Evolutionary conservation across 768 basidiomycete species (phyloP).

Genomic region (Pholiota conissans): DNA sequence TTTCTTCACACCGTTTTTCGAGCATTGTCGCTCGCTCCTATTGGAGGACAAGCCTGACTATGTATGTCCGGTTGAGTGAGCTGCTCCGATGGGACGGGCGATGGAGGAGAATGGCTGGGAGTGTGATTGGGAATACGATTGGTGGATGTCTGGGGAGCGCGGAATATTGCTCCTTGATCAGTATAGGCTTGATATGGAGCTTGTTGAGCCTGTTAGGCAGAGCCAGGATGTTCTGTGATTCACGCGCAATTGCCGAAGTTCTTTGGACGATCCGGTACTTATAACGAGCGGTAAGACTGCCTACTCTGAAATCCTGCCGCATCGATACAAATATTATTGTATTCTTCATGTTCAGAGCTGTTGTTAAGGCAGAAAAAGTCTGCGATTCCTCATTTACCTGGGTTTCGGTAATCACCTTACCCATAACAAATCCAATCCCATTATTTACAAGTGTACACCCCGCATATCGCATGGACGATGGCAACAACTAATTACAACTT

Average conservation of each 20-base stretch:
- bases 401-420: too few species aligned
- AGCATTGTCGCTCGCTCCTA: conserved; percentile 93
- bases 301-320: too few species aligned
- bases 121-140: neutral
- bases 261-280: too few species aligned
- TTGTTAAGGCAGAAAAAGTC: too few species aligned
- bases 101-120: neutral
- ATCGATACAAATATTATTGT: too few species aligned
- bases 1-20: conserved; percentile 95
- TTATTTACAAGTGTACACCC: too few species aligned
- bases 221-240: neutral
- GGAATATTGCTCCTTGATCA: neutral
- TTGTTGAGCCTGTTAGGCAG: neutral
- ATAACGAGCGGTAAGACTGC: too few species aligned
- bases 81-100: neutral
- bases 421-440: too few species aligned
- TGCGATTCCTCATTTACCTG: too few species aligned
- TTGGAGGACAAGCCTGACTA: conserved; percentile 99
- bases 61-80: conserved; percentile 3
- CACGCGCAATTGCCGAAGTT: too few species aligned
- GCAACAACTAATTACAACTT: neutral
- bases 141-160: neutral
- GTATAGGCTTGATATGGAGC: neutral
- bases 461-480: neutral
- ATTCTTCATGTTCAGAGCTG: too few species aligned